Conservation (phyloP, 73 alveolate species). For the Paraurostyla sp. region DNA sequence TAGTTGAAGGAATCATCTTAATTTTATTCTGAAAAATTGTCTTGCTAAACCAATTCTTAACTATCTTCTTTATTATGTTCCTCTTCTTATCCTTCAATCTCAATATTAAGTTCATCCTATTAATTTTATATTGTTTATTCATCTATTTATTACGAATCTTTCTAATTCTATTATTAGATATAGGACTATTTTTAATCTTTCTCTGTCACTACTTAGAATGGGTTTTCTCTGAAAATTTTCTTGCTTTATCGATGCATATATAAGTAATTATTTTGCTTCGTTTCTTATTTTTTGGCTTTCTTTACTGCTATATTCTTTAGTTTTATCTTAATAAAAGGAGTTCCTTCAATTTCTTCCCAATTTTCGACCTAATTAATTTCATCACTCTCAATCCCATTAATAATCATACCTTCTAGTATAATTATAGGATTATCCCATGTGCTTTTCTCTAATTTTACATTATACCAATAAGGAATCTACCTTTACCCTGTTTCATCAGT, state of each 20-base stretch:
- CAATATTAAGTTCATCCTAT: slow-evolving; percentile 7
- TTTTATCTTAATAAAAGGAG: slow-evolving; percentile 8
- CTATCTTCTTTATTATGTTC: neutral
- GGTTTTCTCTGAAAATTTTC: slow-evolving; percentile 6
- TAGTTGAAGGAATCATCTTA: slow-evolving; percentile 23
- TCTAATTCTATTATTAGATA: no score
- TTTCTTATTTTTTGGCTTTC: no score
- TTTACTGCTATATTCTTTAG: neutral
- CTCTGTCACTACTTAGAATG: neutral
- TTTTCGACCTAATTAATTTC: neutral
- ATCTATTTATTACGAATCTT: neutral
- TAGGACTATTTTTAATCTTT: neutral
- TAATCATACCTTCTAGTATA: neutral
- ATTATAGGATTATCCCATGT: slow-evolving; percentile 58
- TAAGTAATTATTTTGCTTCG: neutral
- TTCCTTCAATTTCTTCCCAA: slow-evolving; percentile 53
- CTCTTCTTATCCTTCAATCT: slow-evolving; percentile 29
- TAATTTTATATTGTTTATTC: neutral
- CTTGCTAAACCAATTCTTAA: neutral
- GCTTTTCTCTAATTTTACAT: neutral
- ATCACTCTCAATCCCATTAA: slow-evolving; percentile 32
- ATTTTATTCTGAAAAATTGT: neutral
- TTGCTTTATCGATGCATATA: neutral
- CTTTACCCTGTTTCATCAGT: neutral
- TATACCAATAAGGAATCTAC: slow-evolving; percentile 38